phyloP scores from a whole-genome alignment of 2,329 filamentous ascomycete genomes.

The Scolecobasidium constrictum region DNA sequence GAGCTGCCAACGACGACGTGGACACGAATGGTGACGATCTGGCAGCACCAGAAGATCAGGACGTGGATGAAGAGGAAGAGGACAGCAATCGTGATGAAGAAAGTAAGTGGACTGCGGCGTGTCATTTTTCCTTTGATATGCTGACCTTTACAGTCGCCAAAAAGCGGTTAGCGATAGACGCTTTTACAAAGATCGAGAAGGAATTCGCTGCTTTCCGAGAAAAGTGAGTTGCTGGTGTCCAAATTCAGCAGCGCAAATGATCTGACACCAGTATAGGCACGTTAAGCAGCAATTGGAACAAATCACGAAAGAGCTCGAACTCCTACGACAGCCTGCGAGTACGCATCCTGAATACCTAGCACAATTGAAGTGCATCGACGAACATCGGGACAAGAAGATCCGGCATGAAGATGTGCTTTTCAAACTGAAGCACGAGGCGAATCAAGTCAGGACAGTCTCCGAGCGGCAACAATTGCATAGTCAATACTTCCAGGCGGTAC shows the following conservation, averaged over 20 bases:
- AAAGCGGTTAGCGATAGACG: constrained; percentile 70
- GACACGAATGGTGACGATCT: constrained; percentile 18
- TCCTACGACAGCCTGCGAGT: constrained; percentile 46
- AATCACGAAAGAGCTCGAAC: constrained; percentile 57
- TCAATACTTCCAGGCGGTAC: constrained; percentile 79
- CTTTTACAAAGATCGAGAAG: constrained; percentile 70
- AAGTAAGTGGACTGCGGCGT: constrained; percentile 14
- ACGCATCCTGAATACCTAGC: constrained; percentile 86
- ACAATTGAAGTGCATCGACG: constrained; percentile 79
- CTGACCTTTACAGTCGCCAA: constrained; percentile 48
- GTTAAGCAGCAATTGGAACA: constrained; percentile 76
- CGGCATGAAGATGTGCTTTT: constrained; percentile 64
- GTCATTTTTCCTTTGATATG: not conserved
- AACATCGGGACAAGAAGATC: constrained; percentile 69
- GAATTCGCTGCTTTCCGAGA: constrained; percentile 82
- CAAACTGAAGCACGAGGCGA: constrained; percentile 60
- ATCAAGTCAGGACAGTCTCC: constrained; percentile 66
- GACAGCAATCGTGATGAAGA: constrained; percentile 25
- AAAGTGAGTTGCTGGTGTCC: constrained; percentile 40
- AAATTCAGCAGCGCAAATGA: not conserved
- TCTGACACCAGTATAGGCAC: constrained; percentile 24
- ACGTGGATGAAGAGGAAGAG: constrained; percentile 33
- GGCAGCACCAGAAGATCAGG: constrained; percentile 28
- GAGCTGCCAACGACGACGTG: constrained; percentile 17
- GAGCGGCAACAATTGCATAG: constrained; percentile 78